Evolutionary conservation across 208 protist species (phyloP), one percentile per base, ranked within the genome.

Genomic region (Angomonas ambiguus): DNA sequence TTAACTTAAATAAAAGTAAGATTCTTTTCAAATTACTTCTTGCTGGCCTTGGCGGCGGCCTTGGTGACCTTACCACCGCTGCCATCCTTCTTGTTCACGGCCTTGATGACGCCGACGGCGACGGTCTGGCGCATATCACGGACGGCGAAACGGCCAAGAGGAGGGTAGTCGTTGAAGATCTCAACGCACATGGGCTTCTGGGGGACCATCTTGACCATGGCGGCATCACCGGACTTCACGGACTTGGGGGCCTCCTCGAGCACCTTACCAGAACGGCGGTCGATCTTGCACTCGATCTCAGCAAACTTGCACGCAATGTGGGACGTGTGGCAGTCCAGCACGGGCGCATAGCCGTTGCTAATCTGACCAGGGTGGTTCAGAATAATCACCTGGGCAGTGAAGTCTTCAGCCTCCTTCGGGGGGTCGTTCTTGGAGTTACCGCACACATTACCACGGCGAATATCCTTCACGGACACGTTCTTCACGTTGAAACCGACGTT

Each of bases 401-500:
- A 98, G 60, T 71, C 65, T 28, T 71, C 74, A 62, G 67, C 63
- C 78, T 84, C 71, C 62, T 73, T 74, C 38, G 86, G 55, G 38
- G 89, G 86, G 69, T 95, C 85, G 30, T 89, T 63, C 62, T 85
- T 88, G 18, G 70, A 42, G 74, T 88, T 70, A 28, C 74, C 62
- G 71, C 73, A 85, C 34, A 94, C 88, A 61, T 82, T 84, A 42
- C 88, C 91, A 77, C 94, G 89, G 48, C 77, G 71, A 70, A 98
- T 94, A 65, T 98, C 91, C 78, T 97, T 96, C 71, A 95, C 85
- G 31, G 86, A 82, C 18, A 97, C 65, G 66, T 85, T 85, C 80
- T 98, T 97, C 67, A 98, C 92, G 83, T 97, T 97, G 83, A 98
- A 97, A 61, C 93, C 94, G 18, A 98, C 76, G 76, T 98, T 98